These are phyloP conservation scores for Mycena olivaceomarginata DNA, from an alignment of 768 basidiomycete species.

Conservation along the genomic window DNA sequence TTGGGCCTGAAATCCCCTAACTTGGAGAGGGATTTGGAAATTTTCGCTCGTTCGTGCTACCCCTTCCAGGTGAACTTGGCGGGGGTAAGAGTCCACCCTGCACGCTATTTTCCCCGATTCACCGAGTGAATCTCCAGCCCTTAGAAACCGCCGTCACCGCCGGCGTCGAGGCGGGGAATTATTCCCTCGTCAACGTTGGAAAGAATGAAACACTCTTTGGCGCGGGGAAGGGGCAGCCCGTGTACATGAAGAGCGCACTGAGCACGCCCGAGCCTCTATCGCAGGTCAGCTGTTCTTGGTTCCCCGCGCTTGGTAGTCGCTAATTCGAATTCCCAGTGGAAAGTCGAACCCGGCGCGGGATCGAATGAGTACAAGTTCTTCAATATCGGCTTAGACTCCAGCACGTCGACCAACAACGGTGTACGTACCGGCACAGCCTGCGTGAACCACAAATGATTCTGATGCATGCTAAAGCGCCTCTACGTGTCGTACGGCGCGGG, in stretches of 20 bases:
- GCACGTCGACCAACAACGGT: slow-evolving; percentile 4
- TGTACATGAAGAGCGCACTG: background rate
- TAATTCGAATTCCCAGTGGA: slow-evolving; percentile 1
- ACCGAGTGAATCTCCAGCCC: background rate
- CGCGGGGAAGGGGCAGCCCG: background rate
- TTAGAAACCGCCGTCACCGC: background rate
- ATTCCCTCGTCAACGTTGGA: slow-evolving; percentile 1
- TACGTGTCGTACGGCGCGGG: slow-evolving; percentile 4
- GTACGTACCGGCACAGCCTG: background rate
- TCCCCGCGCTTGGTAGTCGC: slow-evolving; percentile 5
- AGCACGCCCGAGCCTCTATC: background rate
- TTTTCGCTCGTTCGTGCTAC: slow-evolving; percentile 1
- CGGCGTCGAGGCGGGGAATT: slow-evolving; percentile 11
- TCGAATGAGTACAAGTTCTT: background rate
- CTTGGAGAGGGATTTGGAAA: no score
- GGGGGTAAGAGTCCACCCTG: no score
- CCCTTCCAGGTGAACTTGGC: background rate
- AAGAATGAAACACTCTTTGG: background rate
- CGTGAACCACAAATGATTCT: background rate
- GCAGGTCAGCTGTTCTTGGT: slow-evolving; percentile 6
- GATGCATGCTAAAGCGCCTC: background rate
- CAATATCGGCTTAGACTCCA: background rate
- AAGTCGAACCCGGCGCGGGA: slow-evolving; percentile 1
- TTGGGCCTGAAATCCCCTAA: no score
- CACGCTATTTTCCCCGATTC: background rate